Percentiles rank a stretch among this genome's conserved stretches.
phyloP scores from a whole-genome alignment of 495 filamentous ascomycete genomes.

The Lasiosphaeris hirsuta region DNA sequence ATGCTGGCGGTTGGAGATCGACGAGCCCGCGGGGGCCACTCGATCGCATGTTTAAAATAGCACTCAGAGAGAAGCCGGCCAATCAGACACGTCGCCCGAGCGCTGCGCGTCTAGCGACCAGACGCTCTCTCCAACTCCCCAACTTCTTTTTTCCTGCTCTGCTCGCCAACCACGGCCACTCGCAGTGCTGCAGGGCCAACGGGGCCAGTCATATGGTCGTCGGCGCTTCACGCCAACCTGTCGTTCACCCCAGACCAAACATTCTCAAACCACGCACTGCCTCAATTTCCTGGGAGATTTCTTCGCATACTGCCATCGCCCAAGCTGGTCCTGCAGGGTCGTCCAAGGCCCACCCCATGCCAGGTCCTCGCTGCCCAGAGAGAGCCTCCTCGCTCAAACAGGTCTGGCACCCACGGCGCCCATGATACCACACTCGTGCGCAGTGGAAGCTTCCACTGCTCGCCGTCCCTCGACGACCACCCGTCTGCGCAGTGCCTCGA shows the following conservation, averaged over 20 bases:
- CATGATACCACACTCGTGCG: too few relatives aligned
- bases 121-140: conserved; percentile 8
- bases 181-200: conserved; percentile 1
- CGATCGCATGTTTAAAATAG: conserved; percentile 23
- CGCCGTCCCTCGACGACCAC: background rate
- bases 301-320: background rate
- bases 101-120: conserved; percentile 13
- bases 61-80: conserved; percentile 8
- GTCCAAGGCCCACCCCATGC: too few relatives aligned
- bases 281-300: conserved; percentile 16
- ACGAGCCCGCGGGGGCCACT: background rate
- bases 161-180: background rate
- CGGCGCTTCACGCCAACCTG: conserved; percentile 25
- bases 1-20: conserved; percentile 2
- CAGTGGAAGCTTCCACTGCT: too few relatives aligned
- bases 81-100: conserved; percentile 20
- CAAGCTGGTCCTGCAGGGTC: background rate
- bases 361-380: too few relatives aligned
- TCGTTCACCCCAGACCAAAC: conserved; percentile 19
- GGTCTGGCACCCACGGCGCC: too few relatives aligned
- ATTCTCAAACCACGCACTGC: conserved; percentile 27
- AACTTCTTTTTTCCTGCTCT: conserved; percentile 20
- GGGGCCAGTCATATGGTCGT: conserved; percentile 2
- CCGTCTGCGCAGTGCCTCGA: background rate
- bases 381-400: too few relatives aligned